A percentile compares a stretch with the other conserved stretches of the same genome.
Evolutionary conservation across 2,329 filamentous ascomycete species (phyloP).

Genomic region (Epichloe amarillans): DNA sequence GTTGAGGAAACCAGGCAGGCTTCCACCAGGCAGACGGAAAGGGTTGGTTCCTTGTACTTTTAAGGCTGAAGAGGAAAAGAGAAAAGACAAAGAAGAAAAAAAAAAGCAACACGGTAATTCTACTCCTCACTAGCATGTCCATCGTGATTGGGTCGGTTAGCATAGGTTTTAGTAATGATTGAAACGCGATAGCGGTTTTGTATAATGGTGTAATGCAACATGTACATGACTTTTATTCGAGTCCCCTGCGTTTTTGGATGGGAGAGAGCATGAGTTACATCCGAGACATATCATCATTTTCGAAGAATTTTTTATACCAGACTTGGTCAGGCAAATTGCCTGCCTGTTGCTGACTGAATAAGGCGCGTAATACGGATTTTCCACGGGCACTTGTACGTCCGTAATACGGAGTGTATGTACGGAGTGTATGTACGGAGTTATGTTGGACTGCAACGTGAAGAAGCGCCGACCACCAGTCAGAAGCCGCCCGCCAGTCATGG

Average conservation of each 20-base stretch:
- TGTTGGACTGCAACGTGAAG: too few species aligned
- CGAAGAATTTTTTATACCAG: too few species aligned
- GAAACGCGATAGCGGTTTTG: not conserved
- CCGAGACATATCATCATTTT: too few species aligned
- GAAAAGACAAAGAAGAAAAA: not conserved
- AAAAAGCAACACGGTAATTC: not conserved
- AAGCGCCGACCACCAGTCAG: too few species aligned
- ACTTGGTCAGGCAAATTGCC: too few species aligned
- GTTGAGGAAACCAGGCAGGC: not conserved
- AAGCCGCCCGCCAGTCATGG: not conserved
- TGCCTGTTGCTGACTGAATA: too few species aligned
- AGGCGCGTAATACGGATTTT: too few species aligned
- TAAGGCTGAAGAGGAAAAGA: not conserved
- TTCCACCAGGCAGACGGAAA: not conserved
- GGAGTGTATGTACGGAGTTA: too few species aligned
- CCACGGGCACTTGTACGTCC: too few species aligned
- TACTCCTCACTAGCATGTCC: conserved; percentile 6
- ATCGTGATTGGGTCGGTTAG: not conserved
- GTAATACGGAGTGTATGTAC: too few species aligned
- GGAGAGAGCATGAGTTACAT: too few species aligned
- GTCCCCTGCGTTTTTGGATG: too few species aligned
- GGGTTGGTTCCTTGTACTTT: not conserved
- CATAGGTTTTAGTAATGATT: conserved; percentile 12
- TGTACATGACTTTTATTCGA: not conserved
- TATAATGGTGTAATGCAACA: not conserved